Evolutionary conservation across 2,329 filamentous ascomycete genomes (phyloP).

Genomic region (Apiospora kogelbergensis): DNA sequence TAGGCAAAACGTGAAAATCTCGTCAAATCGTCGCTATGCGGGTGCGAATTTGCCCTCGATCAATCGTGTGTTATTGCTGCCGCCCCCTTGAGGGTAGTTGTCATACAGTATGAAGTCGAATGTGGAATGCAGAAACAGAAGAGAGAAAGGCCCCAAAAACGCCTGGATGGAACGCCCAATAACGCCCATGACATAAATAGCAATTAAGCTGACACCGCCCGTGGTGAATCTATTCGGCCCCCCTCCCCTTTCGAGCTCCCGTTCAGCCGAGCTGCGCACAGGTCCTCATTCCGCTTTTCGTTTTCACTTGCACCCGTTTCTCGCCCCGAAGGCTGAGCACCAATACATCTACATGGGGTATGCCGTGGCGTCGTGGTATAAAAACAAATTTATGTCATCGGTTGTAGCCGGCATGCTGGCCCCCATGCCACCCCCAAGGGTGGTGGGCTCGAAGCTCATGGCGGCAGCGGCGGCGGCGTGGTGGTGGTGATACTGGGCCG

Average conservation of each 20-base stretch:
- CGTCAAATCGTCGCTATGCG: not conserved
- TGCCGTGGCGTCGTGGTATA: conserved; percentile 19
- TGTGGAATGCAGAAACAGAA: not conserved
- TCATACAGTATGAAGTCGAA: not conserved
- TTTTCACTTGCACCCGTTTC: not conserved
- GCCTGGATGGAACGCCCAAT: not conserved
- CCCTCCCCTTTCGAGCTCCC: not conserved
- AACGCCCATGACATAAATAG: not conserved
- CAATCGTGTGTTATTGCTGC: not conserved
- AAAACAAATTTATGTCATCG: conserved; percentile 24
- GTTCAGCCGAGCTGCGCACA: not conserved
- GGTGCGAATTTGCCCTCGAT: not conserved
- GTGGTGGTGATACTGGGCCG: conserved; percentile 24
- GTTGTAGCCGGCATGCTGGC: conserved; percentile 4
- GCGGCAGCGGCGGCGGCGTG: conserved; percentile 8
- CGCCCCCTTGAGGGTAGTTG: not conserved
- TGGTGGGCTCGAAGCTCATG: conserved; percentile 23
- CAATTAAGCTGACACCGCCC: not conserved
- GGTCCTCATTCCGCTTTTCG: not conserved
- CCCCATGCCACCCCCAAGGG: conserved; percentile 15
- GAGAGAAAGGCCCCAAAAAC: not conserved
- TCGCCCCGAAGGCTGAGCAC: not conserved
- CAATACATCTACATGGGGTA: conserved; percentile 11
- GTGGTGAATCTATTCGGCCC: not conserved
- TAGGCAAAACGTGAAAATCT: not conserved